Evolutionary conservation across 139 green algal species (phyloP).

Genomic region (Coccomyxa sp.): DNA sequence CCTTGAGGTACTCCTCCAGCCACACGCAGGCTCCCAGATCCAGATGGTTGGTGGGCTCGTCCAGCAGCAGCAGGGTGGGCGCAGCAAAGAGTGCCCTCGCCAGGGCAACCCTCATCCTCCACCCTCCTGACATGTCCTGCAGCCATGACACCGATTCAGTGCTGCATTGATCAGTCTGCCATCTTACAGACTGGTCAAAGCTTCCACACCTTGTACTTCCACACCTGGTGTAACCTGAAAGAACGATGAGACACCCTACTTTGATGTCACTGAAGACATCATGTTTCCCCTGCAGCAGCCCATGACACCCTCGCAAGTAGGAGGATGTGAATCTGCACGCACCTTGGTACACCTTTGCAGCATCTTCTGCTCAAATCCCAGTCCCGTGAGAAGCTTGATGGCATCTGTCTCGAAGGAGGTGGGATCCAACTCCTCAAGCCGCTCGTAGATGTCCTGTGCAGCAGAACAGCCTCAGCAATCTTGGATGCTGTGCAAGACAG

Average conservation of each 20-base stretch:
- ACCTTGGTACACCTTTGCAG: constrained; percentile 34
- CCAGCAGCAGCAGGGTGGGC: constrained; percentile 50
- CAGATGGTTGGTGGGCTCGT: constrained; percentile 43
- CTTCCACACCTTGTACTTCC: neutral
- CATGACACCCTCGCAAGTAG: too few relatives aligned
- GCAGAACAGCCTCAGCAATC: too few relatives aligned
- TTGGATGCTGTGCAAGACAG: too few relatives aligned
- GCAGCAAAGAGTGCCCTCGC: constrained; percentile 54
- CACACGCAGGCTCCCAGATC: constrained; percentile 65
- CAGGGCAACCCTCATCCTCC: constrained; percentile 63
- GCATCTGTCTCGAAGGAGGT: constrained; percentile 53
- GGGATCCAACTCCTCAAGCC: constrained; percentile 65
- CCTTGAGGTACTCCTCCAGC: constrained; percentile 59
- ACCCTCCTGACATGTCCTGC: constrained; percentile 29
- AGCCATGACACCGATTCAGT: neutral
- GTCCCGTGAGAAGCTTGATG: constrained; percentile 65
- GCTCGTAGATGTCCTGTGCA: constrained; percentile 14
- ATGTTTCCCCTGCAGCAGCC: too few relatives aligned
- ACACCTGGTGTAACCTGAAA: neutral
- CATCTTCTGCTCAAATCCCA: constrained; percentile 73
- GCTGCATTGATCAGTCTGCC: neutral
- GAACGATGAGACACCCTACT: constrained; percentile 31
- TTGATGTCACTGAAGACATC: too few relatives aligned
- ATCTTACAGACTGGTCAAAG: neutral
- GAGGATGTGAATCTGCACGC: too few relatives aligned